A percentile compares a stretch with the other conserved stretches of the same genome.
These are phyloP conservation scores for Mycena crocata DNA, from an alignment of 768 basidiomycete genomes.

Conservation along the genomic window DNA sequence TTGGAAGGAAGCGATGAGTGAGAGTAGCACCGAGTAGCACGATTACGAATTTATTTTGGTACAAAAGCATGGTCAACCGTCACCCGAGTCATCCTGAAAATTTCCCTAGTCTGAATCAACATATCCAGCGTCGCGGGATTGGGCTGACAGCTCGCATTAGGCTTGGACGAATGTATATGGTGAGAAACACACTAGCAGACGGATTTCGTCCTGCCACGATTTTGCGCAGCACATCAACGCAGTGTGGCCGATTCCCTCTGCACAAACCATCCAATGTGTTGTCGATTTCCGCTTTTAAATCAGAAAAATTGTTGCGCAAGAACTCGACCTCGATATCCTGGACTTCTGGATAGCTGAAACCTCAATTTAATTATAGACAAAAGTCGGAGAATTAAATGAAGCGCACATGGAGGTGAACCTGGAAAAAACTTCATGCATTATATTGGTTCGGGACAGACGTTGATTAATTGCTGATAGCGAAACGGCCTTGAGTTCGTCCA, in stretches of 20 bases:
- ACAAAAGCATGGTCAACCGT: too few species aligned
- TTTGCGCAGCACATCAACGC: background rate
- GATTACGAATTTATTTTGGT: too few species aligned
- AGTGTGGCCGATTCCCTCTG: background rate
- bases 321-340: conserved; percentile 16
- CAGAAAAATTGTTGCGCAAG: background rate
- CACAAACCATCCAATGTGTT: background rate
- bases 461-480: conserved; percentile 7
- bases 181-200: too few species aligned
- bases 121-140: too few species aligned
- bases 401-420: conserved; percentile 21
- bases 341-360: conserved; percentile 11
- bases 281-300: conserved; percentile 1
- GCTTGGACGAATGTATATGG: too few species aligned
- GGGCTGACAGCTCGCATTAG: too few species aligned
- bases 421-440: conserved; percentile 18
- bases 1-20: too few species aligned
- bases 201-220: conserved; percentile 10
- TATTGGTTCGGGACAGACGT: background rate
- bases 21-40: too few species aligned
- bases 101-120: too few species aligned
- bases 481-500: conserved; percentile 17
- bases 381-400: background rate
- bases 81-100: too few species aligned
- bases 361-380: background rate